These are phyloP conservation scores for Coccinonectria pachysandricola DNA, from an alignment of 2,329 filamentous ascomycete genomes.

Conservation along the genomic window DNA sequence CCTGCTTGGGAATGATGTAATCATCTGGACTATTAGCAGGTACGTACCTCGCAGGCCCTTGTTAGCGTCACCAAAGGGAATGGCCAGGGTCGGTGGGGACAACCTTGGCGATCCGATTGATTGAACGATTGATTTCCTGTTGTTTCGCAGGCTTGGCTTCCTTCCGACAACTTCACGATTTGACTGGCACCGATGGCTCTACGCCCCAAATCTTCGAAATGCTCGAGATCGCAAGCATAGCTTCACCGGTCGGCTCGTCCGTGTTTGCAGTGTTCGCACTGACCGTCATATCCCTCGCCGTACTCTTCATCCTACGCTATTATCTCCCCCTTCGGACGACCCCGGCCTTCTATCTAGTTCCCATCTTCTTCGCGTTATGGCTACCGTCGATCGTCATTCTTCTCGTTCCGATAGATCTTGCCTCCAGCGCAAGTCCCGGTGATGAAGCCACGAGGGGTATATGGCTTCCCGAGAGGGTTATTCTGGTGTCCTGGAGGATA, in stretches of 20 bases:
- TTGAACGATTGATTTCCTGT: too few species aligned
- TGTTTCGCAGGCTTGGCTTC: too few species aligned
- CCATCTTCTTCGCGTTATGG: conserved; percentile 92
- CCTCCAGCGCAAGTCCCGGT: conserved; percentile 67
- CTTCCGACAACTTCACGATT: conserved; percentile 11
- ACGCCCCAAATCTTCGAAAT: conserved; percentile 28
- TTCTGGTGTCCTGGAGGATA: conserved; percentile 87
- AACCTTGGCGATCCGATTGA: conserved; percentile 5
- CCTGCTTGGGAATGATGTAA: conserved; percentile 20
- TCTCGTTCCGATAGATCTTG: conserved; percentile 90
- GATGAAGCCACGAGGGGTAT: conserved; percentile 66
- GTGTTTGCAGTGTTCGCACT: conserved; percentile 68
- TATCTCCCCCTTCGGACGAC: conserved; percentile 87
- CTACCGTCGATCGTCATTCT: conserved; percentile 85
- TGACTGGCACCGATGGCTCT: conserved; percentile 19
- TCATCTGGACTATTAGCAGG: conserved; percentile 1
- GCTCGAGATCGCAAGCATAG: conserved; percentile 39
- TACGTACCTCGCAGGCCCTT: conserved; percentile 7
- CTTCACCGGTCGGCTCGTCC: conserved; percentile 64
- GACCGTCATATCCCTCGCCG: conserved; percentile 61
- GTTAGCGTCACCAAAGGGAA: conserved; percentile 12
- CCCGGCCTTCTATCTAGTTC: conserved; percentile 78
- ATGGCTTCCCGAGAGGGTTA: conserved; percentile 69
- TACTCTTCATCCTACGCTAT: conserved; percentile 76
- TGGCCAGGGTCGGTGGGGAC: conserved; percentile 11